These are phyloP conservation scores for Ceratocystiopsis sp. DNA, from an alignment of 2,329 filamentous ascomycete species.

Conservation along the genomic window DNA sequence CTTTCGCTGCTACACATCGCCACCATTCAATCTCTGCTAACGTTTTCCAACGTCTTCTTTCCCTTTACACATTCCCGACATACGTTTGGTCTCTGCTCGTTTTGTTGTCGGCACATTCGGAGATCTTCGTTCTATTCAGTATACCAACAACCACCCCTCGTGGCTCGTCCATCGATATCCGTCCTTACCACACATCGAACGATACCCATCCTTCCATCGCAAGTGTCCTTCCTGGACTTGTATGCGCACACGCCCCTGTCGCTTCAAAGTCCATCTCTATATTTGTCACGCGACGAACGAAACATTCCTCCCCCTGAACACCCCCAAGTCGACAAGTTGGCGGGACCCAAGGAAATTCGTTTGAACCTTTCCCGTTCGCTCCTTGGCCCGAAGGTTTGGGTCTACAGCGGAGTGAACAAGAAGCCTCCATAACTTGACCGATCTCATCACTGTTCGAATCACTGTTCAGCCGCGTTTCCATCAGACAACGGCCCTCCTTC, in stretches of 20 bases:
- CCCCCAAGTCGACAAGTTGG: slow-evolving; percentile 19
- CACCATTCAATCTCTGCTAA: too few relatives aligned
- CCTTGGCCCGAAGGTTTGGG: slow-evolving; percentile 81
- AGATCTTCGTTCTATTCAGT: too few relatives aligned
- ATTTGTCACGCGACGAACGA: slow-evolving; percentile 4
- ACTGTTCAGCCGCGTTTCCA: not conserved
- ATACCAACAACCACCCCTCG: too few relatives aligned
- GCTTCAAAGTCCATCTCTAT: not conserved
- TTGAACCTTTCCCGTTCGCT: slow-evolving; percentile 73
- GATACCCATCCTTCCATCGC: too few relatives aligned
- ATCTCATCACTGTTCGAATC: not conserved
- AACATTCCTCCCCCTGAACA: not conserved
- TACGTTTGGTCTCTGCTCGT: too few relatives aligned
- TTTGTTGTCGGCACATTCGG: too few relatives aligned
- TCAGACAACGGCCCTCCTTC: not conserved
- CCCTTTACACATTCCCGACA: too few relatives aligned
- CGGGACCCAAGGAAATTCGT: slow-evolving; percentile 33
- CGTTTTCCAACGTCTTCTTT: too few relatives aligned
- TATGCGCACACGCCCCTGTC: not conserved
- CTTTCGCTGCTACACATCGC: too few relatives aligned
- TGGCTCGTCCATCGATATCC: too few relatives aligned
- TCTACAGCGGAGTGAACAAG: slow-evolving; percentile 91
- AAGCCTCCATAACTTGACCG: slow-evolving; percentile 80
- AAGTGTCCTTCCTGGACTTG: too few relatives aligned
- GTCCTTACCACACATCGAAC: too few relatives aligned